Conservation (phyloP, 768 basidiomycete species). For the Infundibulicybe gibba region DNA sequence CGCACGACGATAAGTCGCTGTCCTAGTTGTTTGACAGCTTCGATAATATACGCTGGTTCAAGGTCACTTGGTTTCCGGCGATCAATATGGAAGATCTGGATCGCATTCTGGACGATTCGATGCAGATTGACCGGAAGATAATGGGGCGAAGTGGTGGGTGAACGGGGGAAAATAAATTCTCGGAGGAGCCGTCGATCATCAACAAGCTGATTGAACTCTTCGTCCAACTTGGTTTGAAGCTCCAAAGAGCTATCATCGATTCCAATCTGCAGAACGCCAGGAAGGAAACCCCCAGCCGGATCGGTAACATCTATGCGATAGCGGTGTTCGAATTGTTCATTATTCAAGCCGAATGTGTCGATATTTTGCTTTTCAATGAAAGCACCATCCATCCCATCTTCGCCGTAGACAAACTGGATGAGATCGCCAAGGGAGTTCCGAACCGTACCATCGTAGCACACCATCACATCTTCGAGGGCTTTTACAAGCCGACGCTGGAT, state of each 20-base stretch:
- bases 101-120: constrained; percentile 93
- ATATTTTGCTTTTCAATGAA: constrained; percentile 96
- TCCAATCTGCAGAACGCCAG: constrained; percentile 80
- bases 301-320: constrained; percentile 96
- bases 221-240: constrained; percentile 81
- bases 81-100: constrained; percentile 97
- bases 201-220: constrained; percentile 52
- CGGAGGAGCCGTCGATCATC: constrained; percentile 80
- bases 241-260: constrained; percentile 82
- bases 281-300: constrained; percentile 72
- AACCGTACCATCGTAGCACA: constrained; percentile 97
- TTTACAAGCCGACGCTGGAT: constrained; percentile 98
- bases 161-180: constrained; percentile 77
- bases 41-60: constrained; percentile 82
- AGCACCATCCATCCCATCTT: constrained; percentile 98
- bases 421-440: constrained; percentile 96
- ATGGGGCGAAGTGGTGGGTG: constrained; percentile 66
- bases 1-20: constrained; percentile 84
- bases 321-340: constrained; percentile 83
- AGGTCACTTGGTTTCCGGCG: constrained; percentile 90
- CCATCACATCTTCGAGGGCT: constrained; percentile 95
- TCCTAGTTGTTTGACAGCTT: constrained; percentile 69
- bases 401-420: constrained; percentile 95
- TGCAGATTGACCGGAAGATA: constrained; percentile 94
- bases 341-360: constrained; percentile 80